phyloP scores from a whole-genome alignment of 805 yeast species.

The Monosporozyma solicola region DNA sequence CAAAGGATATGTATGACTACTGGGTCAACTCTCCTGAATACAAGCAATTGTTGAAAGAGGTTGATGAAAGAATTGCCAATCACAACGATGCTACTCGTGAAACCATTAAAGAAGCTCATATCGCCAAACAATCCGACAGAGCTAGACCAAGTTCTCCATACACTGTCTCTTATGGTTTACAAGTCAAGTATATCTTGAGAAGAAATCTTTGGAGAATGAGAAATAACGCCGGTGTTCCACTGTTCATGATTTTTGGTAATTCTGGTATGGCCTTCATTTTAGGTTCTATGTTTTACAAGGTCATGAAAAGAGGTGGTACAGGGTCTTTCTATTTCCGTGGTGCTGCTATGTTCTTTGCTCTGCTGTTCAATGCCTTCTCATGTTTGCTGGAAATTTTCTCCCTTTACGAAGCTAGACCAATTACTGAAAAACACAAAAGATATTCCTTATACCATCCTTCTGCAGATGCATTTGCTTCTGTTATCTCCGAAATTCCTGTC shows the following conservation, averaged over 20 bases:
- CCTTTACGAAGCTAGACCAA: conserved; percentile 45
- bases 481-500: conserved; percentile 42
- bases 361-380: conserved; percentile 53
- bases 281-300: conserved; percentile 50
- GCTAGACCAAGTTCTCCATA: conserved; percentile 41
- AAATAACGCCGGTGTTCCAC: conserved; percentile 42
- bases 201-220: conserved; percentile 42
- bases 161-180: conserved; percentile 44
- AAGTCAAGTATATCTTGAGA: conserved; percentile 37
- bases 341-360: conserved; percentile 60
- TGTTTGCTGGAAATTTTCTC: conserved; percentile 51
- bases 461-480: conserved; percentile 49
- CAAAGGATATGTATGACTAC: conserved; percentile 50
- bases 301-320: conserved; percentile 32
- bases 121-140: conserved; percentile 44
- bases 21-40: conserved; percentile 49
- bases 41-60: conserved; percentile 33
- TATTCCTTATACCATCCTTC: conserved; percentile 52
- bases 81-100: conserved; percentile 19
- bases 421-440: conserved; percentile 50
- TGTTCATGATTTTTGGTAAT: conserved; percentile 38
- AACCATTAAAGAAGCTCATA: conserved; percentile 34
- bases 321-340: conserved; percentile 46
- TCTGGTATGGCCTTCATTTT: conserved; percentile 47
- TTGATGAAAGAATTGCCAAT: conserved; percentile 34